A percentile compares a stretch with the other conserved stretches of the same genome.
Conservation (phyloP, 2,329 filamentous ascomycete species). For the Aspergillus japonicus region DNA sequence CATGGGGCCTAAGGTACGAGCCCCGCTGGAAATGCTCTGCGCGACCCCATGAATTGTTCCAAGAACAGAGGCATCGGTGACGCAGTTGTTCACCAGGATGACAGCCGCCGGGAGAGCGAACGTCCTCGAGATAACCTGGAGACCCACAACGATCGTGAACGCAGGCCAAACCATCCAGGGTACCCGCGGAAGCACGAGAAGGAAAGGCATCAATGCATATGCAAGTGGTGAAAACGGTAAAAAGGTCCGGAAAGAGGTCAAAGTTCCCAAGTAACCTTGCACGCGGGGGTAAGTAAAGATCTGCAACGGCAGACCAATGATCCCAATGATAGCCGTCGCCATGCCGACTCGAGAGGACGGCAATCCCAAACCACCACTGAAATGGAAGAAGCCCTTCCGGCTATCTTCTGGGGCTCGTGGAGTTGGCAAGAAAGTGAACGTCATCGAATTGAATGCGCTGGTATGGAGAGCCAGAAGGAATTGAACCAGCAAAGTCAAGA, state of each 20-base stretch:
- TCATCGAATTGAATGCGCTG: slow-evolving; percentile 73
- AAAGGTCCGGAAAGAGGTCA: slow-evolving; percentile 66
- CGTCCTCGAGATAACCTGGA: slow-evolving; percentile 72
- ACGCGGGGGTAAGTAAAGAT: slow-evolving; percentile 69
- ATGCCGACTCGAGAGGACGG: slow-evolving; percentile 69
- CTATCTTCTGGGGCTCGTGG: slow-evolving; percentile 55
- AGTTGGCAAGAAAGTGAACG: slow-evolving; percentile 74
- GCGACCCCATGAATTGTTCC: slow-evolving; percentile 61
- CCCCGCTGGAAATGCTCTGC: slow-evolving; percentile 55
- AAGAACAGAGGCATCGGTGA: slow-evolving; percentile 56
- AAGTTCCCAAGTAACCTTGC: slow-evolving; percentile 65
- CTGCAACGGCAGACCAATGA: slow-evolving; percentile 72
- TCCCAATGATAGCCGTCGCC: slow-evolving; percentile 72
- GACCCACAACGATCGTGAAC: slow-evolving; percentile 61
- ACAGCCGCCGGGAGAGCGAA: slow-evolving; percentile 62
- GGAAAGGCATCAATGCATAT: slow-evolving; percentile 68
- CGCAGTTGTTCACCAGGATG: slow-evolving; percentile 61
- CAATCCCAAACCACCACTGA: slow-evolving; percentile 73
- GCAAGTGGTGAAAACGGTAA: slow-evolving; percentile 68
- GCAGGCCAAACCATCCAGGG: slow-evolving; percentile 61
- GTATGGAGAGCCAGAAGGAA: slow-evolving; percentile 72
- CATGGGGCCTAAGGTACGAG: slow-evolving; percentile 57
- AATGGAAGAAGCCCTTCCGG: slow-evolving; percentile 52
- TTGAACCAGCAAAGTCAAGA: slow-evolving; percentile 61
- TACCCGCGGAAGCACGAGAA: slow-evolving; percentile 64